Base-by-base conservation (phyloP, 148 eudicot genomes). In the Beta vulgaris region DNA sequence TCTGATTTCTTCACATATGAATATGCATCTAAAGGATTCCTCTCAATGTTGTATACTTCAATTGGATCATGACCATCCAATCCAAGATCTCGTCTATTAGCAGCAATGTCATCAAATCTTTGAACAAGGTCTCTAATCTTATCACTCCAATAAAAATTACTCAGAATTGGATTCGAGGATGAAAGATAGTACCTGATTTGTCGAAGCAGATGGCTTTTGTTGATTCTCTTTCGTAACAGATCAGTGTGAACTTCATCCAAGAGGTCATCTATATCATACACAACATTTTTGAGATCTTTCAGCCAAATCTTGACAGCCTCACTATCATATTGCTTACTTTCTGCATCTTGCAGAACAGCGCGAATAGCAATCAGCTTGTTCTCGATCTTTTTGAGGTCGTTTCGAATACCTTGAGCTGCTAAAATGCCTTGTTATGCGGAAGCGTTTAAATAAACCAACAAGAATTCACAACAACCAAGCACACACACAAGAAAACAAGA, bases 221-320 rank as follows among this genome's bases (percentile, higher is more conserved):
- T 57, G 5, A 57, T 15, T 26, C 32, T 57, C 1, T 15, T 14
- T 32, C 29, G 32, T 32, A 23, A 10, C 9, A 26, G 2, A 26
- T 57, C 32, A 57, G 32, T 23, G 13, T 15, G 32, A 25, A 57
- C 61, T 57, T 26, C 61, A 57, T 23, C 61, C 59, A 71, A 32
- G 21, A 71, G 28, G 72, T 78, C 85, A 14, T 75, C 82, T 0
- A 69, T 59, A 13, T 71, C 48, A 65, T 65, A 79, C 14, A 55
- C 67, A 6, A 53, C 61, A 71, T 44, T 69, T 64, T 72, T 66
- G 6, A 75, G 74, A 49, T 72, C 74, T 7, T 43, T 40, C 25
- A 82, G 70, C 85, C 85, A 82, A 13, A 43, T 7, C 46, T 42
- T 75, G 39, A 78, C 68, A 36, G 46, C 12, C 25, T 14, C 10